Base-by-base conservation (phyloP, 1,284 basidiomycete species). In the Earliella scabrosa region DNA sequence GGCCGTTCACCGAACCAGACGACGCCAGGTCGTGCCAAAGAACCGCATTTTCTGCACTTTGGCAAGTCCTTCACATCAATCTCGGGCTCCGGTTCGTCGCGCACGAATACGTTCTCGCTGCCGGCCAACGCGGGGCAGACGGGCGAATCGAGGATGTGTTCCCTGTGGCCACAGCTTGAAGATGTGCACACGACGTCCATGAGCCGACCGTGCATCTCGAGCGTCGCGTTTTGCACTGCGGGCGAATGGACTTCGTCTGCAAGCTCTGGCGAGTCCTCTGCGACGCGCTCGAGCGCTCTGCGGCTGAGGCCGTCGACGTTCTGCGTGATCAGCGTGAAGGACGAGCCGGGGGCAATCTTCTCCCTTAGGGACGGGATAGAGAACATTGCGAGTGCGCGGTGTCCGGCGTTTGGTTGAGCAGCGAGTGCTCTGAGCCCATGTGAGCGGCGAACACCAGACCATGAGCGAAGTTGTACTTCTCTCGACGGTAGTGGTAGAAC, bases 131-230 rank as follows among this genome's bases (percentile, higher is more conserved):
- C 78, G 4, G 76, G 68, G 52, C 80, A 85, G 24, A 88, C 73
- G 0, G 85, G 86, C 16, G 78, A 80, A 27, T 64, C 60, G 16
- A 65, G 66, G 60, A 82, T 76, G 50, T 70, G 70, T 48, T 77
- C 75, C 11, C 68, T 54, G 56, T 83, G 73, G 1, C 66, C 59
- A 63, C 84, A 87, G 3, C 54, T 36, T 1, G 53, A 18, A 16
- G 71, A 64, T 0, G 80, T 82, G 71, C 86, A 88, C 21, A 73
- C 60, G 8, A 83, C 76, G 61, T 85, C 82, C 67, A 85, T 81
- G 2, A 88, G 71, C 34, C 80, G 71, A 3, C 85, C 86, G 63
- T 89, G 87, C 85, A 88, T 88, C 68, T 89, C 85, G 16, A 86
- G 65, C n/a, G 84, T 63, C 14, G 53, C 59, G 32, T 66, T 65